These are phyloP conservation scores for Epichloe scottii DNA, from an alignment of 2,329 filamentous ascomycete genomes.

Conservation along the genomic window DNA sequence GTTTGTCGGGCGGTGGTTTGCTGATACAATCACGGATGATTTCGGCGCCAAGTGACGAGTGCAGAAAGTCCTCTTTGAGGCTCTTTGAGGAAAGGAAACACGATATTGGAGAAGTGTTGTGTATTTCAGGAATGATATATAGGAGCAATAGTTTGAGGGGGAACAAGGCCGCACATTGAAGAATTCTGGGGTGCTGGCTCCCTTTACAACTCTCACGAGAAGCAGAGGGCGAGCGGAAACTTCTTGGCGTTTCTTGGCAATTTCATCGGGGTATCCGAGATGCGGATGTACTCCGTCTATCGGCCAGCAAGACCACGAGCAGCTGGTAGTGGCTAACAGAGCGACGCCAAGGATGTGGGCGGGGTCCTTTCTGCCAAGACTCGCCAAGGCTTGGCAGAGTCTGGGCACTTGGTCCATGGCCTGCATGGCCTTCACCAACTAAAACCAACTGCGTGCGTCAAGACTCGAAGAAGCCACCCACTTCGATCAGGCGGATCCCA, in stretches of 20 bases:
- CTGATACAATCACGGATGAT: neutral
- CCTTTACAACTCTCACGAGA: conserved; percentile 24
- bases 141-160: neutral
- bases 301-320: neutral
- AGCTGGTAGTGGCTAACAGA: neutral
- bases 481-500: conserved; percentile 1
- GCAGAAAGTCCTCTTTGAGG: neutral
- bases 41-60: neutral
- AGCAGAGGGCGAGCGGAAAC: conserved; percentile 25
- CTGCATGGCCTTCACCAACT: no score
- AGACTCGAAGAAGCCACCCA: neutral
- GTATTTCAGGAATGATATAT: neutral
- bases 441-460: conserved; percentile 2
- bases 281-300: conserved; percentile 3
- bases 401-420: conserved; percentile 24
- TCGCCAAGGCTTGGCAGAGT: conserved; percentile 25
- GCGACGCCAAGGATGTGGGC: conserved; percentile 13
- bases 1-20: neutral
- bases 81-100: neutral
- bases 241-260: conserved; percentile 24
- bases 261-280: conserved; percentile 9
- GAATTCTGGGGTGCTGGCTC: conserved; percentile 18
- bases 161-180: neutral
- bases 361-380: conserved; percentile 21
- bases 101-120: neutral